Base-by-base conservation (phyloP, 441 rosid genomes). In the Lepidium campestre region DNA sequence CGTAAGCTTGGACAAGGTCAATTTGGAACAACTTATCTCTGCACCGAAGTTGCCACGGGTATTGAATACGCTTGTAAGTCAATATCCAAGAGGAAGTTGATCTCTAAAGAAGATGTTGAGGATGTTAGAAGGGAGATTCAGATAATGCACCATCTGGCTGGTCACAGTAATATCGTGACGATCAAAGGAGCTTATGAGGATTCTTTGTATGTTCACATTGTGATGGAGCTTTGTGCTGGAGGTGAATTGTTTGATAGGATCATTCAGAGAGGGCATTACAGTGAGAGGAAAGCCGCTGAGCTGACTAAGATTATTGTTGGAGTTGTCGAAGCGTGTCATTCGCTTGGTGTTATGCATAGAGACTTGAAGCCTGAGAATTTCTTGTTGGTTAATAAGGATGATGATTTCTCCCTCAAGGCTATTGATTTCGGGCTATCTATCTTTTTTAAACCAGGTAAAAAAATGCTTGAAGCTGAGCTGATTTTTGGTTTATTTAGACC, bases 361-460 rank as follows among this genome's bases (percentile, higher is more conserved):
- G 83, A 79, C 77, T 77, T 83, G 49, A 83, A 81, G 83, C 87
- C 85, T 32, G 85, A 83, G 79, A 83, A 83, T 67, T 83, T 83
- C 81, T 75, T 81, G 75, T 79, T 92, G 79, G 97, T 90, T 75
- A 90, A 93, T 79, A 93, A 84, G 78, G 97, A 93, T 62, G 89
- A 93, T 70, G 98, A 93, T 77, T 93, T 93, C 80, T 88, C 98
- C 0, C 98, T 93, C 73, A 93, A 93, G 80, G 97, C 98, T 73
- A 93, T 93, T 57, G 98, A 93, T 76, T 93, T 93, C 77, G 98
- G 98, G 3, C 94, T 93, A 27, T 93, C 98, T n/a, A 82, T 90
- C 36, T 93, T 93, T 80, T 93, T 93, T 86, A 93, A 90, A 73
- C 98, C 98, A 66, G 94, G 98, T 88, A 79, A 42, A 18, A 42